Percentiles rank a stretch among this genome's conserved stretches.
Evolutionary conservation across 306 rosid genomes (phyloP).

Genomic region (Vigna unguiculata): DNA sequence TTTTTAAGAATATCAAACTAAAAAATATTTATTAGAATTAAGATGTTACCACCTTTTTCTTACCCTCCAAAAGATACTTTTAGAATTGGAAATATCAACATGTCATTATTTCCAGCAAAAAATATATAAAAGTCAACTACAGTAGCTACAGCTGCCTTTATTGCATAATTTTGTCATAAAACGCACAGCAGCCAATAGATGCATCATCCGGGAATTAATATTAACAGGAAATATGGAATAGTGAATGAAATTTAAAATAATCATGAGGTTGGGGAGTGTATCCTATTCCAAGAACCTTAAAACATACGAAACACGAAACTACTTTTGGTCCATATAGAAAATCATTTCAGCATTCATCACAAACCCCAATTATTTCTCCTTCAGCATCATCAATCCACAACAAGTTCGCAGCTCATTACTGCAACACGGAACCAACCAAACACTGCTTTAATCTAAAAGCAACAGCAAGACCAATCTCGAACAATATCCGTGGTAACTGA

Average conservation of each 20-base stretch:
- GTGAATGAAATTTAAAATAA: neutral
- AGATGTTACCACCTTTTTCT: too few species aligned
- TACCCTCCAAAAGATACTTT: too few species aligned
- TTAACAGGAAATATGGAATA: neutral
- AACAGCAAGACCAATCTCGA: conserved; percentile 2
- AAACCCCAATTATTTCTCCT: neutral
- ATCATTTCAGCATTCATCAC: neutral
- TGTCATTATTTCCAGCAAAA: too few species aligned
- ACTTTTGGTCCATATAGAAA: neutral
- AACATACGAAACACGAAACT: neutral
- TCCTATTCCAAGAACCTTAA: neutral
- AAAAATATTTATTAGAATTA: too few species aligned
- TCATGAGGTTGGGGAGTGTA: neutral
- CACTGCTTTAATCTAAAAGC: neutral
- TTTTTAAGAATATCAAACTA: too few species aligned
- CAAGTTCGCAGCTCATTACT: neutral
- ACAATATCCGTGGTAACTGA: neutral
- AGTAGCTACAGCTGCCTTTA: neutral
- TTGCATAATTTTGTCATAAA: neutral
- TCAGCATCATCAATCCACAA: neutral
- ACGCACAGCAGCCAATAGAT: neutral
- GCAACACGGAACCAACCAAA: neutral
- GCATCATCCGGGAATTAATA: neutral
- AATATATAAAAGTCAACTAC: neutral
- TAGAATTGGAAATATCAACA: too few species aligned